These are phyloP conservation scores for Scleroderma citrinum DNA, from an alignment of 768 basidiomycete genomes.

Conservation along the genomic window DNA sequence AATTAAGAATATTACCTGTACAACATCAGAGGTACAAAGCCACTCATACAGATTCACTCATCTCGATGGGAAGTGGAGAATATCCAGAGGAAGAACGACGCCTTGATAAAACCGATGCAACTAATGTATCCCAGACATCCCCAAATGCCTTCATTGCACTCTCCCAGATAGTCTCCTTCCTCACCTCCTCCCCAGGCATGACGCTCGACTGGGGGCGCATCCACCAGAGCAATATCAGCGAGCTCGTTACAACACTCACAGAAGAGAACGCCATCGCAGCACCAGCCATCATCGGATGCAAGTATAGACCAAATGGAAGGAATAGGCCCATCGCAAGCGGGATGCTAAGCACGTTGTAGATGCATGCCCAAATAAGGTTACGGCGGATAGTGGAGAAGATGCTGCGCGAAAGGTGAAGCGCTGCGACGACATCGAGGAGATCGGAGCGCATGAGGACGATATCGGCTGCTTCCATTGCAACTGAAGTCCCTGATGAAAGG, in stretches of 20 bases:
- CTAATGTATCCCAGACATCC: constrained; percentile 45
- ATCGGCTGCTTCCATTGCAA: constrained; percentile 97
- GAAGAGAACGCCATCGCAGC: constrained; percentile 98
- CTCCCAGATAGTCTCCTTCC: constrained; percentile 33
- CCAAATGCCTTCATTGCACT: constrained; percentile 37
- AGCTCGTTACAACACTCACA: constrained; percentile 91
- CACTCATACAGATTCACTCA: constrained; percentile 34
- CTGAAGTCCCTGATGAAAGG: constrained; percentile 91
- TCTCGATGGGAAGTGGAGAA: constrained; percentile 66
- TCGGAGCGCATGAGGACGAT: constrained; percentile 97
- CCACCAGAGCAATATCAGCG: constrained; percentile 84
- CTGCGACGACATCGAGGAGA: constrained; percentile 94
- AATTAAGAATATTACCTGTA: too few species aligned
- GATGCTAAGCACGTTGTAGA: constrained; percentile 90
- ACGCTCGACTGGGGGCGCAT: constrained; percentile 61
- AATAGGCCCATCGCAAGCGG: constrained; percentile 97
- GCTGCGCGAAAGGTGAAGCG: constrained; percentile 79
- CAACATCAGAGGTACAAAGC: background rate
- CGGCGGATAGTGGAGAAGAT: constrained; percentile 90
- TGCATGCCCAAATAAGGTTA: constrained; percentile 94
- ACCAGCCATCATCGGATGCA: constrained; percentile 99
- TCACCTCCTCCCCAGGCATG: constrained; percentile 53
- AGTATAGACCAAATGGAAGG: constrained; percentile 84
- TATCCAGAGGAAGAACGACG: constrained; percentile 46
- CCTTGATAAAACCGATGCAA: constrained; percentile 33